Percentiles rank a stretch among this genome's conserved stretches.
Conservation (phyloP, 2,329 filamentous ascomycete species). For the Apiospora rasikravindrae region DNA sequence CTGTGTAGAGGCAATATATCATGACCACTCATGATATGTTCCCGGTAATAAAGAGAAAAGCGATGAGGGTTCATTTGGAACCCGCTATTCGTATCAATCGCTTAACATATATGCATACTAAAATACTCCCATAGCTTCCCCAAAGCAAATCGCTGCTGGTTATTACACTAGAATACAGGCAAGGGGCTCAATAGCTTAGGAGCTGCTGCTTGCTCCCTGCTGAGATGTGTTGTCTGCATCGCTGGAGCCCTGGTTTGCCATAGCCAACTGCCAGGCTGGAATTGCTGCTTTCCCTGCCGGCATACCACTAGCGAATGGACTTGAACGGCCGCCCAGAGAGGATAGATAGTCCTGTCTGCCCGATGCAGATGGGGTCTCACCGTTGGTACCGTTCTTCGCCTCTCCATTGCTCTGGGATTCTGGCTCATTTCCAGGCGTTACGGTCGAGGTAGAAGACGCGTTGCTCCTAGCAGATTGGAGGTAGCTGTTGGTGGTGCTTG, state of each 20-base stretch:
- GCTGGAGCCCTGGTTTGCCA: conserved; percentile 55
- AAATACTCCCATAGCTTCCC: background rate
- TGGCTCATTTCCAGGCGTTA: conserved; percentile 30
- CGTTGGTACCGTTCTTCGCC: conserved; percentile 39
- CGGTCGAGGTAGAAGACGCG: conserved; percentile 25
- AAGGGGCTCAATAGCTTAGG: conserved; percentile 24
- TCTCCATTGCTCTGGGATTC: conserved; percentile 37
- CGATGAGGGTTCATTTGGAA: background rate
- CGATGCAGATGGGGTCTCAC: conserved; percentile 32
- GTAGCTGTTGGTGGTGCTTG: conserved; percentile 25
- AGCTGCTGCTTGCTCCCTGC: conserved; percentile 32
- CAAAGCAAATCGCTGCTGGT: conserved; percentile 3
- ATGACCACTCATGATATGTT: background rate
- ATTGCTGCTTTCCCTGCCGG: conserved; percentile 68
- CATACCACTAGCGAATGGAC: conserved; percentile 56
- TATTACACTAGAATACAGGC: conserved; percentile 17
- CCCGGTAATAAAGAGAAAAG: background rate
- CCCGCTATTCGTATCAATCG: background rate
- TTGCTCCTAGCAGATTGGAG: conserved; percentile 28
- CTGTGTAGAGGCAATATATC: background rate
- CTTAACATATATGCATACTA: background rate
- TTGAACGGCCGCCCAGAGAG: conserved; percentile 45
- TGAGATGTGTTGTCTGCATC: conserved; percentile 26
- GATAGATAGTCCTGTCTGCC: conserved; percentile 33
- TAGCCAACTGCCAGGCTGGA: conserved; percentile 80